A percentile compares a stretch with the other conserved stretches of the same genome.
These are phyloP conservation scores for Talaromyces marneffei DNA, from an alignment of 2,329 filamentous ascomycete species.

Conservation along the genomic window DNA sequence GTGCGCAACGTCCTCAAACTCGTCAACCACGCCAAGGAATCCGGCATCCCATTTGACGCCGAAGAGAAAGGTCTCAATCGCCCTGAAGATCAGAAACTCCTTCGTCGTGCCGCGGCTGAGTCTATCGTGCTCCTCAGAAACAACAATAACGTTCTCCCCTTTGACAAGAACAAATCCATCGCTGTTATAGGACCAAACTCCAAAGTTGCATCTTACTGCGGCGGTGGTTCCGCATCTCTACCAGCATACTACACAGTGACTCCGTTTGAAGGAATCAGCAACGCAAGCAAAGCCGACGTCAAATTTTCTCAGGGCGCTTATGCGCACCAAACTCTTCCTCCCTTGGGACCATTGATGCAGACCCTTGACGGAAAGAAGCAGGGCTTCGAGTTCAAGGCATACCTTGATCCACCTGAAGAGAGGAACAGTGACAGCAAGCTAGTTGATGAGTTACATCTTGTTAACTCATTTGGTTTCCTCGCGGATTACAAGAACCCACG, in stretches of 20 bases:
- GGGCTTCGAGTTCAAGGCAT: conserved; percentile 59
- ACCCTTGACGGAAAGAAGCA: conserved; percentile 48
- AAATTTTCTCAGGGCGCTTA: conserved; percentile 57
- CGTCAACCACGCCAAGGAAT: conserved; percentile 52
- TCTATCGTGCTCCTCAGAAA: conserved; percentile 71
- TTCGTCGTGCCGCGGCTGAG: conserved; percentile 62
- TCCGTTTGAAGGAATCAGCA: conserved; percentile 40
- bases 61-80: conserved; percentile 53
- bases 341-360: conserved; percentile 50
- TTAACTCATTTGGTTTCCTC: conserved; percentile 42
- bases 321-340: conserved; percentile 59
- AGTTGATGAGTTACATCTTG: conserved; percentile 48
- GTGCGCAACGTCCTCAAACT: conserved; percentile 54
- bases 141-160: conserved; percentile 56
- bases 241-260: conserved; percentile 42
- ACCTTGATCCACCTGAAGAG: conserved; percentile 52
- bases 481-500: conserved; percentile 53
- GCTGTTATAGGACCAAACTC: conserved; percentile 53
- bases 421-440: conserved; percentile 40
- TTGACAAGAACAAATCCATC: conserved; percentile 42
- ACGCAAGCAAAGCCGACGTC: conserved; percentile 32
- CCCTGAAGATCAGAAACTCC: conserved; percentile 56
- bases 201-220: conserved; percentile 46
- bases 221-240: conserved; percentile 59
- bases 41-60: conserved; percentile 51